These are phyloP conservation scores for Vaccinium darrowii DNA, from an alignment of 148 eudicot genomes.

Conservation along the genomic window DNA sequence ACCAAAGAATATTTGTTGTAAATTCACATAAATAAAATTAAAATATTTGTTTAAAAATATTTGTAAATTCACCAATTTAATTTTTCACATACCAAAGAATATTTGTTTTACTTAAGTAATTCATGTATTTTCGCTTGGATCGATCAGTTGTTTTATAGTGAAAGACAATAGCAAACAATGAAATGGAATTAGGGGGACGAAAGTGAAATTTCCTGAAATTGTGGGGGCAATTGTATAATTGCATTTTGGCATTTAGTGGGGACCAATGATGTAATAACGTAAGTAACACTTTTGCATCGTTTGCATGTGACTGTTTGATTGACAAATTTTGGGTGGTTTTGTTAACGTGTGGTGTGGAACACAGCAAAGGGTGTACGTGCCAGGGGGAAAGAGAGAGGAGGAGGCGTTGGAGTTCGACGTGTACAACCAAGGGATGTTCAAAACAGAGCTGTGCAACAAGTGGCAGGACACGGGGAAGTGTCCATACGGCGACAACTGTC, in stretches of 20 bases:
- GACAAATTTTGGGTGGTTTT: neutral
- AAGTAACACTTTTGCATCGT: neutral
- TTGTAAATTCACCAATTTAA: too few relatives aligned
- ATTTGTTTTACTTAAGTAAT: too few relatives aligned
- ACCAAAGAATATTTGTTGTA: too few relatives aligned
- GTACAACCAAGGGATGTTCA: conserved; percentile 62
- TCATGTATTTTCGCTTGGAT: neutral
- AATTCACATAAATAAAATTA: too few relatives aligned
- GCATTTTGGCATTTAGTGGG: neutral
- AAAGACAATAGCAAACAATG: neutral
- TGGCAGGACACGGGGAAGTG: conserved; percentile 62
- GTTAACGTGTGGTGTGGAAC: conserved; percentile 1
- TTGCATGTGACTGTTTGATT: neutral
- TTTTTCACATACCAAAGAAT: too few relatives aligned
- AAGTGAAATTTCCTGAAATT: neutral
- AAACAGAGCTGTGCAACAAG: conserved; percentile 67
- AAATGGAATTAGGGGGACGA: neutral
- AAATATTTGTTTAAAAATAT: too few relatives aligned
- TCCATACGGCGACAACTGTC: conserved; percentile 52
- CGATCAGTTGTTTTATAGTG: neutral
- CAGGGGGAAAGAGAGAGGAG: conserved; percentile 33
- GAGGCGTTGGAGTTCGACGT: conserved; percentile 52
- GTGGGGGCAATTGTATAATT: neutral
- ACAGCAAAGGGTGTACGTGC: conserved; percentile 41
- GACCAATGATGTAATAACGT: too few relatives aligned